Evolutionary conservation across 2,329 filamentous ascomycete genomes (phyloP).

Genomic region (Exophiala bonariae): DNA sequence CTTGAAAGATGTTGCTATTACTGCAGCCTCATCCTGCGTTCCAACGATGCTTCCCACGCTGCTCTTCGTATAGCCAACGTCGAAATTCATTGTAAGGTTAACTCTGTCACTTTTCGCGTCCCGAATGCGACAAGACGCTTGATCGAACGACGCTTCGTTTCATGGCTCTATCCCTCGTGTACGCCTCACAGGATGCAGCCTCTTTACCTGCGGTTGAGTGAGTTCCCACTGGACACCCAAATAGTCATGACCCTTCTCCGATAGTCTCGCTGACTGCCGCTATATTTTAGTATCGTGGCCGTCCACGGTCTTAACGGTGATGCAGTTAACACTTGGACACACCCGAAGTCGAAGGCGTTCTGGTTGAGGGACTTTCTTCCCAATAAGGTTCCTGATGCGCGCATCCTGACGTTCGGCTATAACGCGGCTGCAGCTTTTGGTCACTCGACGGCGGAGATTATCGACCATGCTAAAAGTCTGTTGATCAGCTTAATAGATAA

Average conservation of each 20-base stretch:
- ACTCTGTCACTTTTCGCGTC: no score
- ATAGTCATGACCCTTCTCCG: no score
- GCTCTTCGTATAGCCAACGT: no score
- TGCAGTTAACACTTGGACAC: slow-evolving; percentile 5
- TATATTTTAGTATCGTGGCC: not conserved
- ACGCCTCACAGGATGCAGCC: not conserved
- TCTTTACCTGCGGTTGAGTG: slow-evolving; percentile 3
- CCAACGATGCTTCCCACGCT: no score
- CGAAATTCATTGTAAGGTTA: no score
- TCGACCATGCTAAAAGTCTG: slow-evolving; percentile 37
- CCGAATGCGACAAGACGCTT: no score
- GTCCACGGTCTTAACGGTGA: not conserved
- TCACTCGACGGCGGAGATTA: not conserved
- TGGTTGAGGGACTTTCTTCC: not conserved
- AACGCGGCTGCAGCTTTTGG: not conserved
- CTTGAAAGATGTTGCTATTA: no score
- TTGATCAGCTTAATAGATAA: slow-evolving; percentile 28
- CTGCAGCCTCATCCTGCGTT: no score
- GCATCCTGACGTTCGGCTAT: slow-evolving; percentile 5
- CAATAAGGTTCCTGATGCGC: not conserved
- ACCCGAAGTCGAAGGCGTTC: not conserved
- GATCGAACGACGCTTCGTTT: no score
- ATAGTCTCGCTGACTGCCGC: no score
- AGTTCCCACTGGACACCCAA: slow-evolving; percentile 20
- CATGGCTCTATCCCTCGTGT: slow-evolving; percentile 5